Evolutionary conservation across 73 alveolate genomes (phyloP).

Genomic region (Paramecium caudatum): DNA sequence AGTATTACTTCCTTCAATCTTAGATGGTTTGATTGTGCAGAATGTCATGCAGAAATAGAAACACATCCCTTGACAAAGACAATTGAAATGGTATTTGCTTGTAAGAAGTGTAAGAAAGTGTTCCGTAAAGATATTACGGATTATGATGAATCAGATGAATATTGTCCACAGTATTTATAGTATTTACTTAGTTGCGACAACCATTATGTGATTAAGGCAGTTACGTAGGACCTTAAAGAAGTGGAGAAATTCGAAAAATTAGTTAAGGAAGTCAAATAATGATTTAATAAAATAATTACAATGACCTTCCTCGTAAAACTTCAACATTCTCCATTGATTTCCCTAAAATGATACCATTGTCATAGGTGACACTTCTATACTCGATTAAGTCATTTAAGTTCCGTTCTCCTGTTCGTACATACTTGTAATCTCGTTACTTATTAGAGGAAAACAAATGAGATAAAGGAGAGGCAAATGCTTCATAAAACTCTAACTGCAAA

Average conservation of each 20-base stretch:
- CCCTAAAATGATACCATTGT: constrained; percentile 51
- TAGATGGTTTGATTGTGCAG: constrained; percentile 94
- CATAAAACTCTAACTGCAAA: not conserved
- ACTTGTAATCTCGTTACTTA: constrained; percentile 26
- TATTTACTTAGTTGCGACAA: constrained; percentile 72
- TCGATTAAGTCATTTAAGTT: constrained; percentile 3
- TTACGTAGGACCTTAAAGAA: constrained; percentile 71
- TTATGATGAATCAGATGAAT: constrained; percentile 92
- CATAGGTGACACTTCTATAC: not conserved
- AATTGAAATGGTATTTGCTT: constrained; percentile 87
- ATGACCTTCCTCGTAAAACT: constrained; percentile 45
- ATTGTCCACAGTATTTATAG: constrained; percentile 86
- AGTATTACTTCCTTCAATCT: not conserved
- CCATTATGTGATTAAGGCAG: constrained; percentile 67
- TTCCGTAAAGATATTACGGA: constrained; percentile 89
- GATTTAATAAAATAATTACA: constrained; percentile 32
- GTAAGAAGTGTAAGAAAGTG: constrained; percentile 93
- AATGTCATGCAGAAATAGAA: constrained; percentile 89
- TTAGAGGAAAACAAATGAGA: constrained; percentile 53
- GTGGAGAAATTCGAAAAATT: constrained; percentile 45
- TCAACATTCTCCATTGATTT: constrained; percentile 18
- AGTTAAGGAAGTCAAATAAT: constrained; percentile 65
- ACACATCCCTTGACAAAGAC: constrained; percentile 84
- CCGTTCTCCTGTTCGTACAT: constrained; percentile 54
- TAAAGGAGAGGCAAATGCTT: not conserved